Conservation (phyloP, 176 grass and related monocot genomes). For the Lolium rigidum region DNA sequence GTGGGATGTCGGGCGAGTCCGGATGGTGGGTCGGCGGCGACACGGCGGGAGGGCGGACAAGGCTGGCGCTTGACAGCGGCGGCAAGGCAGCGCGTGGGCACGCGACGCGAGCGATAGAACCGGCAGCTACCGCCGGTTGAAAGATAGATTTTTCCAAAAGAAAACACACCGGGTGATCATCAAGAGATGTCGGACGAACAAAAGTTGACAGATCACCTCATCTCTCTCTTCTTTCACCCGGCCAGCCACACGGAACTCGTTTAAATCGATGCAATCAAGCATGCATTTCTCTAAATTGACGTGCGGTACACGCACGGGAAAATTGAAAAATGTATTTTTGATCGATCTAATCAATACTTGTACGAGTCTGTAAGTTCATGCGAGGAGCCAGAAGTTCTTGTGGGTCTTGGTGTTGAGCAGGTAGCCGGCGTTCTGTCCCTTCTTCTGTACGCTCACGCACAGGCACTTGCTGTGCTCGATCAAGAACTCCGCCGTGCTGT, state of each 20-base stretch:
- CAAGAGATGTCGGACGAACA: no score
- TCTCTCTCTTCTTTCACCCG: background rate
- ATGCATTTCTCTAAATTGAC: slow-evolving; percentile 11
- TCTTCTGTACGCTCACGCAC: slow-evolving; percentile 93
- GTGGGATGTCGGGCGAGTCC: no score
- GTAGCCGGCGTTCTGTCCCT: slow-evolving; percentile 85
- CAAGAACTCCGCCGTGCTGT: slow-evolving; percentile 71
- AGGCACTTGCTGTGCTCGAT: slow-evolving; percentile 94
- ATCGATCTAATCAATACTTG: background rate
- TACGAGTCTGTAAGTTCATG: slow-evolving; percentile 34
- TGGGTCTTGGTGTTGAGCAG: slow-evolving; percentile 92
- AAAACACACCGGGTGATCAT: no score
- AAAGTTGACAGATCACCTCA: no score
- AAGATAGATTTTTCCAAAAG: no score
- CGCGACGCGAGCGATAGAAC: no score
- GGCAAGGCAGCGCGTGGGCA: no score
- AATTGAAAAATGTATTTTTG: background rate
- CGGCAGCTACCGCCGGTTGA: no score
- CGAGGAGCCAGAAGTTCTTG: slow-evolving; percentile 97
- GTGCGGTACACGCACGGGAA: background rate
- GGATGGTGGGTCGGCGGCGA: no score
- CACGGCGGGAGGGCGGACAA: no score
- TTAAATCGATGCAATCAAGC: background rate
- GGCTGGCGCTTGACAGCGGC: no score
- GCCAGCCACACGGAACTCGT: background rate